Evolutionary conservation across 306 rosid genomes (phyloP).

Genomic region (Delonix regia): DNA sequence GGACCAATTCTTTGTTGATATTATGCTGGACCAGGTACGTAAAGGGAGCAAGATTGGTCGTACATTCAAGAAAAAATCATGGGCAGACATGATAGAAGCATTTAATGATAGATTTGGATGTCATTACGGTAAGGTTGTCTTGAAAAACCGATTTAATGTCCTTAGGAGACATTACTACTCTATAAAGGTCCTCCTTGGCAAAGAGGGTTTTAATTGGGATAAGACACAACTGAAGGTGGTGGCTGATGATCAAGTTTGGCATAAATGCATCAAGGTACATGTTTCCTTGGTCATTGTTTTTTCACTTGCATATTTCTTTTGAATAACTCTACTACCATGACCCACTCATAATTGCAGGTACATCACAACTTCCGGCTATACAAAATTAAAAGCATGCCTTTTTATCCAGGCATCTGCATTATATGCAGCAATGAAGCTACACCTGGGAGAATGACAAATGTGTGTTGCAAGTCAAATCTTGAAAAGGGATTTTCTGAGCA

Average conservation of each 20-base stretch:
- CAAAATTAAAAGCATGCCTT: slow-evolving; percentile 53
- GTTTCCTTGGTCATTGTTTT: not conserved
- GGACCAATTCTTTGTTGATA: slow-evolving; percentile 53
- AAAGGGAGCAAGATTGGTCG: slow-evolving; percentile 57
- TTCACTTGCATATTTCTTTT: not conserved
- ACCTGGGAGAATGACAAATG: not conserved
- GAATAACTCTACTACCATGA: slow-evolving; percentile 13
- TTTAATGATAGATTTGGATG: slow-evolving; percentile 50
- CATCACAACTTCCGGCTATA: slow-evolving; percentile 52
- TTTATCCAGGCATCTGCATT: slow-evolving; percentile 48
- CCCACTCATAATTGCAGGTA: slow-evolving; percentile 42
- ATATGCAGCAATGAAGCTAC: slow-evolving; percentile 52
- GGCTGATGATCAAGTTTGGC: slow-evolving; percentile 56
- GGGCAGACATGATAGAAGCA: slow-evolving; percentile 52
- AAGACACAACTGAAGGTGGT: slow-evolving; percentile 48
- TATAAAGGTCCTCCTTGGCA: slow-evolving; percentile 48
- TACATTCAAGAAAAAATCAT: slow-evolving; percentile 53
- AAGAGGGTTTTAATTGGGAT: slow-evolving; percentile 61
- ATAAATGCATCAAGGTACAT: slow-evolving; percentile 50
- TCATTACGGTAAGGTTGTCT: slow-evolving; percentile 49
- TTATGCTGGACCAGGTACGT: slow-evolving; percentile 54
- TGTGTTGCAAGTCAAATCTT: slow-evolving; percentile 34
- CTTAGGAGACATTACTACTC: slow-evolving; percentile 54
- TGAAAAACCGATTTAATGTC: slow-evolving; percentile 55
- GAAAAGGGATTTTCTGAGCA: slow-evolving; percentile 28